Evolutionary conservation across 371 early-diverging fungal genomes (phyloP).

Genomic region (Mucor piriformis): DNA sequence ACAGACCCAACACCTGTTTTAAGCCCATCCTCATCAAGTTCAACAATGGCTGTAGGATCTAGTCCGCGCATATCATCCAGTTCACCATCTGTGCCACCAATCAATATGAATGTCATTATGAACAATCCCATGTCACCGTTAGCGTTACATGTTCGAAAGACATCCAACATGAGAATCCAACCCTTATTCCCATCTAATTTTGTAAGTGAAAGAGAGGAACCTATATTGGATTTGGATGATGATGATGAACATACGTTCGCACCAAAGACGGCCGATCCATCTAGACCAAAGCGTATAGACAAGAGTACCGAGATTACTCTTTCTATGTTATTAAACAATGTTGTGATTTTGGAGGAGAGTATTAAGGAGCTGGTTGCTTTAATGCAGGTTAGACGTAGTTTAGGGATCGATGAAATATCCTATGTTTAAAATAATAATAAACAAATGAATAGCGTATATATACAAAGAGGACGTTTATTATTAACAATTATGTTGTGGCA

Average conservation of each 20-base stretch:
- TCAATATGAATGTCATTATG: constrained; percentile 20
- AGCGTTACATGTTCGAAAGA: constrained; percentile 44
- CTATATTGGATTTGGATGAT: constrained; percentile 38
- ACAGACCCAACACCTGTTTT: constrained; percentile 8
- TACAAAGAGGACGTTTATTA: too few species aligned
- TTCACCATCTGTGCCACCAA: neutral
- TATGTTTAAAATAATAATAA: constrained; percentile 7
- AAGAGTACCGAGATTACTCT: constrained; percentile 62
- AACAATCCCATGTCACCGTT: constrained; percentile 44
- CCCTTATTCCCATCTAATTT: constrained; percentile 66
- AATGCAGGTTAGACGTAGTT: constrained; percentile 77
- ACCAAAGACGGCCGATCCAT: constrained; percentile 41
- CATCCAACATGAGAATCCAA: constrained; percentile 53
- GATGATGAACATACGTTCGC: constrained; percentile 56
- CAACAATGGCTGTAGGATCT: neutral
- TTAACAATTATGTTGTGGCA: too few species aligned
- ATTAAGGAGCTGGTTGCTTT: constrained; percentile 89
- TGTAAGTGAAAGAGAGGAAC: constrained; percentile 51
- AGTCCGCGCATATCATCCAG: constrained; percentile 11
- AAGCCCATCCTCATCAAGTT: constrained; percentile 21
- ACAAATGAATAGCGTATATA: neutral
- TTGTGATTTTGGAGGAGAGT: constrained; percentile 89
- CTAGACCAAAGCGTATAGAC: constrained; percentile 32
- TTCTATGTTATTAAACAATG: constrained; percentile 80
- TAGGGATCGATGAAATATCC: constrained; percentile 67